Percentiles rank a stretch among this genome's conserved stretches.
Evolutionary conservation across 192 early-diverging fungal genomes (phyloP).

Genomic region (Polychytrium aggregatum): DNA sequence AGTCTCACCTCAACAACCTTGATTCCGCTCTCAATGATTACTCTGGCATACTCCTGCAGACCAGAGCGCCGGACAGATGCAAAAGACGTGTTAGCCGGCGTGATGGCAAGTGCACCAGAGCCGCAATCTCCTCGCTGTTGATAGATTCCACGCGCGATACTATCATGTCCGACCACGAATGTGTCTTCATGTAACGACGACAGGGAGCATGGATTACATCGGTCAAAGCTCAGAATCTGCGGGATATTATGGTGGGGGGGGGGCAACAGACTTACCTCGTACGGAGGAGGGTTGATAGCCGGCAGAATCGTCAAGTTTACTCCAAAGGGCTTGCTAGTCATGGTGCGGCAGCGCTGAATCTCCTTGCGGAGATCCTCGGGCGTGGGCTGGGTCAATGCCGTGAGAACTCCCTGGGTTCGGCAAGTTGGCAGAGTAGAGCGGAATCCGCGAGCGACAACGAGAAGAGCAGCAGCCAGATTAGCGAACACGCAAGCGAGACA

Average conservation of each 20-base stretch:
- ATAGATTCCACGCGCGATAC: too few relatives aligned
- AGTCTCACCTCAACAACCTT: conserved; percentile 54
- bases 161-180: too few relatives aligned
- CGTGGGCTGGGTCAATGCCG: conserved; percentile 68
- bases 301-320: conserved; percentile 74
- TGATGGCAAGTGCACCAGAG: too few relatives aligned
- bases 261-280: conserved; percentile 35
- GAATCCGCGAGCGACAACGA: not conserved
- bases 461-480: not conserved
- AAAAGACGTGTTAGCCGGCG: too few relatives aligned
- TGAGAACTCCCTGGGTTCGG: conserved; percentile 41
- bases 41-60: conserved; percentile 43
- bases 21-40: conserved; percentile 66
- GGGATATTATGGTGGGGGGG: conserved; percentile 30
- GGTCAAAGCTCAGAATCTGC: too few relatives aligned
- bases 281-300: conserved; percentile 70
- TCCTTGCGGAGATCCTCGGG: conserved; percentile 61
- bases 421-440: not conserved
- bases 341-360: conserved; percentile 56
- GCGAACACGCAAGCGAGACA: too few relatives aligned
- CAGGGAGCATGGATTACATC: too few relatives aligned
- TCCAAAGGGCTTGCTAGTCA: conserved; percentile 72
- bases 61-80: too few relatives aligned
- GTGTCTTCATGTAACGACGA: too few relatives aligned
- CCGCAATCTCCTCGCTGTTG: too few relatives aligned